Evolutionary conservation across 1,139 yeast species (phyloP).

Genomic region (Kodamaea anthophila): DNA sequence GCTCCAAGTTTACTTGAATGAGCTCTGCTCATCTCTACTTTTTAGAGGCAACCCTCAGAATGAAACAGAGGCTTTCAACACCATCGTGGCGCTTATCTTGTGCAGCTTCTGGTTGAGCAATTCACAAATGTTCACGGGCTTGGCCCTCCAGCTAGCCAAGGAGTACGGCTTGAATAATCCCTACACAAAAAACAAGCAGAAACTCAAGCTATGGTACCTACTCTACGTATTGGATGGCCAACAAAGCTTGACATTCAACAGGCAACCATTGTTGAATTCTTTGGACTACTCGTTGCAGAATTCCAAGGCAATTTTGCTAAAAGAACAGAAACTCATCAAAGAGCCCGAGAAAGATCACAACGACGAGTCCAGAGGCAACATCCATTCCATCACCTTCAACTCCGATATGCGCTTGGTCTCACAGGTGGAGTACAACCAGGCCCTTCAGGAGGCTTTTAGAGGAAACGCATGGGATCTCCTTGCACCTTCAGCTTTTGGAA

Average conservation of each 20-base stretch:
- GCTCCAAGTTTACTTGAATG: constrained; percentile 40
- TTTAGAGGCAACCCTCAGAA: constrained; percentile 34
- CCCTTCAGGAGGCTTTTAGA: constrained; percentile 51
- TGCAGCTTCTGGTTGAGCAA: constrained; percentile 69
- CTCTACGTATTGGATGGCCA: constrained; percentile 67
- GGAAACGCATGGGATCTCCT: constrained; percentile 61
- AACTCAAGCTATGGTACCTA: constrained; percentile 60
- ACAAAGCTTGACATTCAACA: constrained; percentile 56
- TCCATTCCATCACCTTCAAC: constrained; percentile 4
- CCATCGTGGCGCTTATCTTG: constrained; percentile 55
- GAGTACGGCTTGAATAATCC: constrained; percentile 47
- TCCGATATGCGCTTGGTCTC: constrained; percentile 60
- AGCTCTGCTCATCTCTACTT: constrained; percentile 41
- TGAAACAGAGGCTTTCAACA: constrained; percentile 51
- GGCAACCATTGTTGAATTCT: constrained; percentile 49
- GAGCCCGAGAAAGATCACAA: not conserved
- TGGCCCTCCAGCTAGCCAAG: constrained; percentile 60
- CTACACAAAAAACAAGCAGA: constrained; percentile 27
- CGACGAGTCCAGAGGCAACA: constrained; percentile 7
- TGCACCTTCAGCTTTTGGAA: constrained; percentile 56
- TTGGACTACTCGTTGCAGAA: constrained; percentile 39
- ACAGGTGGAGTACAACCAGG: constrained; percentile 68
- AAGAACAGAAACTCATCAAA: constrained; percentile 6
- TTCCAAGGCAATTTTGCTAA: constrained; percentile 31
- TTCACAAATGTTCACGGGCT: constrained; percentile 59